Base-by-base conservation (phyloP, 1,139 yeast species). In the Pichia sp. region DNA sequence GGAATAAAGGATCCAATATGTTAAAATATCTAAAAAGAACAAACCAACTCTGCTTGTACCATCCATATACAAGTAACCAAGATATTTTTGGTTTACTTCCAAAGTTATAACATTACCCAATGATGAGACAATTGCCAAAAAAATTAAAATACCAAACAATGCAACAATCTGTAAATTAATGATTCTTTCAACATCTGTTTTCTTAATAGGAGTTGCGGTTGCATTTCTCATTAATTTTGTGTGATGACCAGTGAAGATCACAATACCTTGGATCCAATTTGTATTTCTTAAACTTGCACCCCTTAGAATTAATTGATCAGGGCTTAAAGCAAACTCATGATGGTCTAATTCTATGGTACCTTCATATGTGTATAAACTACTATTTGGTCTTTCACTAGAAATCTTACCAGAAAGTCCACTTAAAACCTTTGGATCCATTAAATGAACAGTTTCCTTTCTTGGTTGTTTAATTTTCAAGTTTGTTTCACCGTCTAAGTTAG, bases 181-280 rank as follows among this genome's bases (percentile, higher is more conserved):
- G 65, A 90, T 87, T 64, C 95, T 79, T 68, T 94, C 99, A 12
- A 94, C 97, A 27, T 96, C 96, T 1, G 98, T 94, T 58, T 95
- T 76, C 62, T 94, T 94, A 57, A 94, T 94, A 4, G 98, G 98
- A 1, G 99, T 83, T 3, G 98, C 97, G 2, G 97, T 90, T 12
- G 99, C 98, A 67, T 94, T 94, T 61, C 98, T 79, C 98, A 94
- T 92, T 53, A 94, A 73, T 60, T 94, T 94, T 0, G 99, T 92
- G 66, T 94, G 98, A 63, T 94, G 98, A 27, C 98, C 99, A 0
- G 99, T 94, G 62, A 92, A 94, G 2, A 92, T 79, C 3, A 87
- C 97, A 39, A 89, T 73, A 28, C 98, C 98, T 57, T 87, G 89
- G 39, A 94, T 79, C 97, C 97, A 94, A 41, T 82, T 87, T 0